Base-by-base conservation (phyloP, 495 filamentous ascomycete genomes). In the Penicillium cataractarum region DNA sequence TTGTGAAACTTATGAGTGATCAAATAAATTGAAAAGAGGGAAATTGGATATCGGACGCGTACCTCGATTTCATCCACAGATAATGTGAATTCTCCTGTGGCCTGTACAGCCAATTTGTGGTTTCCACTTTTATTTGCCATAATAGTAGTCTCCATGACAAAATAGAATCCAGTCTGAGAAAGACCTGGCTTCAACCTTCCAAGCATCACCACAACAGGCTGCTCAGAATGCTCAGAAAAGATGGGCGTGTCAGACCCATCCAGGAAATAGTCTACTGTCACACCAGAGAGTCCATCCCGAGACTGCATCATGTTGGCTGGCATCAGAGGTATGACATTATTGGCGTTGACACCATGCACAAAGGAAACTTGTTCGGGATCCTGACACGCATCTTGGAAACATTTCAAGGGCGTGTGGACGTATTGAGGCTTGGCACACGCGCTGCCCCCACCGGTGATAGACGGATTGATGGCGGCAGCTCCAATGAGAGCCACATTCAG, bases 401-500 rank as follows among this genome's bases (percentile, higher is more conserved):
- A 37, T 9, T 12, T 37, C 33, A 37, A 15, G 33, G 33, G 33
- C 4, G 33, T 37, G 12, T 37, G 33, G 12, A 37, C 12, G 12
- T 37, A 37, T 37, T 37, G 33, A 37, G 33, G 33, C 33, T 15
- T 37, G 7, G 33, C 33, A 12, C 33, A 37, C 15, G 33, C 33
- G 12, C 33, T 37, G 29, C 50, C 58, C n/a, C 58, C 58, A 6
- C 58, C 58, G 6, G 35, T 29, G 15, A 61, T 39, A 35, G 37
- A 54, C 13, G 58, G 49, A 19, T 21, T 55, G 29, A 24, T 9
- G n/a, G 58, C 58, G 10, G 46, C 48, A 21, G 46, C 40, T 17
- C 58, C 58, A 15, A 61, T 39, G 22, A 61, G n/a, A 12, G 33
- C 58, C 24, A 61, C 37, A 19, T 27, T 61, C 9, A 35, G 31